Conservation (phyloP, 345 rosid species). For the Eucalyptus sideroxylon region DNA sequence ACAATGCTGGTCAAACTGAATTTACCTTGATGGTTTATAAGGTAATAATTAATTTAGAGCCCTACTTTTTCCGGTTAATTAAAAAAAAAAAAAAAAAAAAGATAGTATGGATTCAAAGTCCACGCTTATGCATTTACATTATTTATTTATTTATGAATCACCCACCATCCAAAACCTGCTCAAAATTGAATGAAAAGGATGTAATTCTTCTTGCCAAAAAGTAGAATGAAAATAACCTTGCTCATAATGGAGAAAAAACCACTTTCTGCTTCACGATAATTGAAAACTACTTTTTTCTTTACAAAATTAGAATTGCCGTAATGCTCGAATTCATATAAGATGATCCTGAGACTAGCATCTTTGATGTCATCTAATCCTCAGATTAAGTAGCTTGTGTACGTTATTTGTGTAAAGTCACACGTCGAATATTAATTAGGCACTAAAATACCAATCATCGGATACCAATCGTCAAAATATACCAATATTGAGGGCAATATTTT, state of each 20-base stretch:
- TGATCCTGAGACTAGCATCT: not conserved
- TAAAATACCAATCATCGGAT: not conserved
- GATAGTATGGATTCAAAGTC: not conserved
- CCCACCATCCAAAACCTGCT: not conserved
- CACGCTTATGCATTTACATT: not conserved
- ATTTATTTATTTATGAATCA: not conserved
- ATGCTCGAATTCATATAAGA: not conserved
- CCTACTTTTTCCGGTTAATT: not conserved
- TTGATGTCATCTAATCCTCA: not conserved
- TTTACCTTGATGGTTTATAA: slow-evolving; percentile 83
- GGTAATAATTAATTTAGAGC: slow-evolving; percentile 19
- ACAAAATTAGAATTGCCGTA: not conserved
- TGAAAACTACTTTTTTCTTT: not conserved
- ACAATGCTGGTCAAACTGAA: slow-evolving; percentile 73
- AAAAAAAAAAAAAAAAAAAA: not conserved
- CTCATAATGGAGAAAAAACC: not conserved
- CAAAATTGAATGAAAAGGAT: not conserved
- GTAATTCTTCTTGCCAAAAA: not conserved
- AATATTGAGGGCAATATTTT: not conserved
- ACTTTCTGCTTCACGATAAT: not conserved
- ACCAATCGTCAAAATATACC: not conserved
- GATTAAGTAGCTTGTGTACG: not conserved
- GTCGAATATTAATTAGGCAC: not conserved
- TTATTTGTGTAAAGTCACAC: not conserved
- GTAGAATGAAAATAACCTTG: not conserved